Conservation (phyloP, 2,329 filamentous ascomycete species). For the Biscogniauxia mediterranea region DNA sequence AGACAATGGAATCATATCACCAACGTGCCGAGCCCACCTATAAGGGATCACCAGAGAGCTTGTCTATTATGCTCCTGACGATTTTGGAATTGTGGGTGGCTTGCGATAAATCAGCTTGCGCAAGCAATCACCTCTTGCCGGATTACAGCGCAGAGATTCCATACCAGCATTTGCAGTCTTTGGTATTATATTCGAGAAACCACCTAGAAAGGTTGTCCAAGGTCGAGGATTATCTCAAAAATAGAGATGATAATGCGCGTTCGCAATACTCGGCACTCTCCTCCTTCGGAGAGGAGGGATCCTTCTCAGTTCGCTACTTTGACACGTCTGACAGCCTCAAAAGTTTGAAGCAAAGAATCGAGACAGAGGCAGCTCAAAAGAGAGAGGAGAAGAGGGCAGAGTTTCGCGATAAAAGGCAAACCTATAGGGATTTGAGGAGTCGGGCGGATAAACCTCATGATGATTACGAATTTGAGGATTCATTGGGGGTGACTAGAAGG, state of each 20-base stretch:
- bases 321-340: slow-evolving; percentile 42
- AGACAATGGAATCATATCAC: slow-evolving; percentile 37
- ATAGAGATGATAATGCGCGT: slow-evolving; percentile 24
- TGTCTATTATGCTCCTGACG: slow-evolving; percentile 56
- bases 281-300: slow-evolving; percentile 31
- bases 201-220: slow-evolving; percentile 45
- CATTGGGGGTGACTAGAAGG: not conserved
- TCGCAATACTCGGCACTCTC: slow-evolving; percentile 28
- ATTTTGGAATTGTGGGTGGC: slow-evolving; percentile 59
- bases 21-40: slow-evolving; percentile 33
- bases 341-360: slow-evolving; percentile 36
- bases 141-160: slow-evolving; percentile 49
- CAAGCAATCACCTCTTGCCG: slow-evolving; percentile 33
- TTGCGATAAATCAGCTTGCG: slow-evolving; percentile 48
- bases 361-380: slow-evolving; percentile 32
- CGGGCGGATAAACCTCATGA: not conserved
- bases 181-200: slow-evolving; percentile 42
- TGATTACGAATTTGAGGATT: not conserved
- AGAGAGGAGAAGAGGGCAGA: slow-evolving; percentile 35
- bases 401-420: slow-evolving; percentile 24
- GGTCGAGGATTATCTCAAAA: slow-evolving; percentile 48
- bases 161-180: slow-evolving; percentile 36
- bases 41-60: slow-evolving; percentile 39
- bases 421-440: slow-evolving; percentile 30
- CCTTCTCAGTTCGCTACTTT: slow-evolving; percentile 50